phyloP scores from a whole-genome alignment of 805 yeast species.

The Lachancea thermotolerans region DNA sequence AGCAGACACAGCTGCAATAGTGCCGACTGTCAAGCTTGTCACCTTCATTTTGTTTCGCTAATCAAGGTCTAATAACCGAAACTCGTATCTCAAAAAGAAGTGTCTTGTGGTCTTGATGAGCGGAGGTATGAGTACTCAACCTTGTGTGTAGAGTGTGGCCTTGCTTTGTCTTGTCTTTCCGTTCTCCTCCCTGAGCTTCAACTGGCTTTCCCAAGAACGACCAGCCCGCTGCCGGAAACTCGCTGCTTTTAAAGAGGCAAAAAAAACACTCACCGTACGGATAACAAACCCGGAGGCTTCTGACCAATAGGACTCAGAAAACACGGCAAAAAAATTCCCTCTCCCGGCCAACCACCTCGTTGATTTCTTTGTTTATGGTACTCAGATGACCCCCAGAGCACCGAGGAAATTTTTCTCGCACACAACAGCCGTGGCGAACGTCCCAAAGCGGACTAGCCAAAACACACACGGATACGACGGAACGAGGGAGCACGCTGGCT shows the following conservation, averaged over 20 bases:
- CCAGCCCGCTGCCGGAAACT: not conserved
- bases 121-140: not conserved
- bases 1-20: slow-evolving; percentile 35
- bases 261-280: not conserved
- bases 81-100: not conserved
- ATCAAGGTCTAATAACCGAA: not conserved
- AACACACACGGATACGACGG: not conserved
- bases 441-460: not conserved
- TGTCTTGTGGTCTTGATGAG: not conserved
- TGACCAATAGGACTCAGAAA: not conserved
- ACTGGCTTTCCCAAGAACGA: not conserved
- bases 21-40: slow-evolving; percentile 36
- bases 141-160: slow-evolving; percentile 3
- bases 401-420: not conserved
- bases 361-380: not conserved
- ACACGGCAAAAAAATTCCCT: not conserved
- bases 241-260: slow-evolving; percentile 3
- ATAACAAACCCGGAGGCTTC: not conserved
- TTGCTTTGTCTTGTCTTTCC: slow-evolving; percentile 2
- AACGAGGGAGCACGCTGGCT: not conserved
- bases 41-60: slow-evolving; percentile 35
- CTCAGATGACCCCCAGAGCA: not conserved
- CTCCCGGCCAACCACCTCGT: not conserved
- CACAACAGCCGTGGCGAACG: not conserved
- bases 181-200: slow-evolving; percentile 5